phyloP scores from a whole-genome alignment of 352 stramenopile genomes.

The Phytophthora syringae region DNA sequence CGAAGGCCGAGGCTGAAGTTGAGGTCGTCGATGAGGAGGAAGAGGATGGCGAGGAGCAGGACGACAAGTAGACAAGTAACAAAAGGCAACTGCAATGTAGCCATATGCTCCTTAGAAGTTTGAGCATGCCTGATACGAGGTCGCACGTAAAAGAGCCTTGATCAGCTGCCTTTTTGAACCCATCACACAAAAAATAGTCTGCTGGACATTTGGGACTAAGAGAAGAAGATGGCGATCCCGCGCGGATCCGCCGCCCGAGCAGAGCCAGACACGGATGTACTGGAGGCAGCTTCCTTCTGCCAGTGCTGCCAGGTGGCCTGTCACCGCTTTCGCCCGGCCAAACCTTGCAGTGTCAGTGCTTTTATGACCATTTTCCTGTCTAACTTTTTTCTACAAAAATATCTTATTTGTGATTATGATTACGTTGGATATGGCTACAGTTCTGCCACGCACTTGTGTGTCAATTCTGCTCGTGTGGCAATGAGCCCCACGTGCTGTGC shows the following conservation, averaged over 20 bases:
- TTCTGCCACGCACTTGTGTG: slow-evolving; percentile 48
- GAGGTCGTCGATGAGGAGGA: slow-evolving; percentile 42
- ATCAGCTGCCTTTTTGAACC: slow-evolving; percentile 16
- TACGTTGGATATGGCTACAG: slow-evolving; percentile 28
- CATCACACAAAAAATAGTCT: slow-evolving; percentile 39
- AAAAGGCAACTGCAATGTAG: slow-evolving; percentile 19
- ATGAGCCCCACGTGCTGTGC: slow-evolving; percentile 37
- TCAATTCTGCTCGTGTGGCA: slow-evolving; percentile 52
- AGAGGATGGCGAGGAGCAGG: slow-evolving; percentile 41
- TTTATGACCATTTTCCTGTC: slow-evolving; percentile 8
- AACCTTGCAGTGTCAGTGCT: slow-evolving; percentile 47
- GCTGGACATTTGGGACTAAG: slow-evolving; percentile 25
- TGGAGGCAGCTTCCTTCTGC: slow-evolving; percentile 29
- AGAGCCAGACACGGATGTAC: background rate
- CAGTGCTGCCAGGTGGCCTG: slow-evolving; percentile 52
- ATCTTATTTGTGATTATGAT: slow-evolving; percentile 12
- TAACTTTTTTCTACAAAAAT: slow-evolving; percentile 8
- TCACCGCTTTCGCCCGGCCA: slow-evolving; percentile 46
- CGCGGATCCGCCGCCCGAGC: slow-evolving; percentile 11
- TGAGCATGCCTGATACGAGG: background rate
- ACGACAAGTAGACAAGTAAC: slow-evolving; percentile 33
- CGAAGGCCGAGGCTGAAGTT: slow-evolving; percentile 54
- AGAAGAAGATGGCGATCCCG: slow-evolving; percentile 22
- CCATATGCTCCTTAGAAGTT: slow-evolving; percentile 18
- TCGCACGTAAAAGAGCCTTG: background rate